Percentiles rank a stretch among this genome's conserved stretches.
These are phyloP conservation scores for Mastigamoeba balamuthi DNA, from an alignment of 78 protist species.

Conservation along the genomic window DNA sequence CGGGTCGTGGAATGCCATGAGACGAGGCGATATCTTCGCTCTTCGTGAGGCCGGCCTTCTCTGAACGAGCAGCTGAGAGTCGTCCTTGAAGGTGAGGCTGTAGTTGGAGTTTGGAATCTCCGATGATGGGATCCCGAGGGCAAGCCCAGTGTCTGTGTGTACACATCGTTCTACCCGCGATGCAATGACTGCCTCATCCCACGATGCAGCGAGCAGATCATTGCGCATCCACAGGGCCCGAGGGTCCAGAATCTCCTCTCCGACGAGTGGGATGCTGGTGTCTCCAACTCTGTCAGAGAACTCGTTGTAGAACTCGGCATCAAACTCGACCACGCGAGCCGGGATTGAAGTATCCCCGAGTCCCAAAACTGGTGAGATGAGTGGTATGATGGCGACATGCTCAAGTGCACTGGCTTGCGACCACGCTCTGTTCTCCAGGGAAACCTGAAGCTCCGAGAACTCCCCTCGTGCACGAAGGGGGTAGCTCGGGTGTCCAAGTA, in stretches of 20 bases:
- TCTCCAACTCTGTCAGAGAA: not conserved
- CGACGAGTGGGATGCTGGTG: not conserved
- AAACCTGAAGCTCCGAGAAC: not conserved
- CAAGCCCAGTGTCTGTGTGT: not conserved
- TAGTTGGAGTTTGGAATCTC: not conserved
- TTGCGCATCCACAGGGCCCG: not conserved
- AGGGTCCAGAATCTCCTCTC: not conserved
- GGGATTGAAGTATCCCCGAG: not conserved
- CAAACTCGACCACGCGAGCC: not conserved
- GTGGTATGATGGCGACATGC: not conserved
- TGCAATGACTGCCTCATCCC: not conserved
- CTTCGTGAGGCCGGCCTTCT: not conserved
- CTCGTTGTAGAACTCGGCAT: not conserved
- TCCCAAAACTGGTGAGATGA: not conserved
- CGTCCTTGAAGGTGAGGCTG: not conserved
- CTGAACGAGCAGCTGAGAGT: not conserved
- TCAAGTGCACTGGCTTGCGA: not conserved
- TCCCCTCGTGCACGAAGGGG: not conserved
- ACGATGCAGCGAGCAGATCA: not conserved
- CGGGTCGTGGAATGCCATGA: not conserved
- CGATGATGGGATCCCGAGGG: not conserved
- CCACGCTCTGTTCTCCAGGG: not conserved
- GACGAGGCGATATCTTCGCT: not conserved
- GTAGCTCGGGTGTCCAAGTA: not conserved
- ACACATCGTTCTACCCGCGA: not conserved